A percentile compares a stretch with the other conserved stretches of the same genome.
Conservation (phyloP, 345 rosid species). For the Acer negundo region DNA sequence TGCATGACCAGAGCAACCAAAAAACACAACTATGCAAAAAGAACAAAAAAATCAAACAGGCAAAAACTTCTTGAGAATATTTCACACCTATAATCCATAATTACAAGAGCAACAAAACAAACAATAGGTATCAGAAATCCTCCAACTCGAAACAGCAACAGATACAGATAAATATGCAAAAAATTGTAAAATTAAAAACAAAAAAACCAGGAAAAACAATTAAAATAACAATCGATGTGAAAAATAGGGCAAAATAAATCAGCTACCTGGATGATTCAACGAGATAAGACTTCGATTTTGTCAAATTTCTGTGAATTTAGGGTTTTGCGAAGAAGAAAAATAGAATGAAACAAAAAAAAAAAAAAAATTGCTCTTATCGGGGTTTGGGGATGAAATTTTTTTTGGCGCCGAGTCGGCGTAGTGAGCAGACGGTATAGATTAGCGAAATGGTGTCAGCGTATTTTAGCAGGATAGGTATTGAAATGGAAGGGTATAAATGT, state of each 20-base stretch:
- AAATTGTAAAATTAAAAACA: not conserved
- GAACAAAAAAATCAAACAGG: not conserved
- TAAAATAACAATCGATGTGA: not conserved
- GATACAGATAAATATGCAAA: no score
- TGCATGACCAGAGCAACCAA: not conserved
- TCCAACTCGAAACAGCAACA: no score
- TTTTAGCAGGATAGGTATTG: not conserved
- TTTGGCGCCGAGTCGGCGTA: conserved; percentile 25
- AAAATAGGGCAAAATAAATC: not conserved
- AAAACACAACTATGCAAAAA: not conserved
- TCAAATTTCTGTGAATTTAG: conserved; percentile 1
- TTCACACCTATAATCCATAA: not conserved
- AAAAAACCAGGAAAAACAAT: not conserved
- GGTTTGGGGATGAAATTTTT: not conserved
- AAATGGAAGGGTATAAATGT: no score
- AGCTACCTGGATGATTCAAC: conserved; percentile 17
- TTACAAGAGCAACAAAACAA: not conserved
- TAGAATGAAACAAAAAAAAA: not conserved
- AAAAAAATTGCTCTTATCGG: not conserved
- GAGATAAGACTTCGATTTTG: not conserved
- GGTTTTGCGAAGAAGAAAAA: conserved; percentile 13
- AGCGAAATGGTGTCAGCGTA: not conserved
- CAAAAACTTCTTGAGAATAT: not conserved
- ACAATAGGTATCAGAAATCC: not conserved
- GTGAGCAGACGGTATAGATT: not conserved